phyloP scores from a whole-genome alignment of 106 monocot species.

The Posidonia australis region DNA sequence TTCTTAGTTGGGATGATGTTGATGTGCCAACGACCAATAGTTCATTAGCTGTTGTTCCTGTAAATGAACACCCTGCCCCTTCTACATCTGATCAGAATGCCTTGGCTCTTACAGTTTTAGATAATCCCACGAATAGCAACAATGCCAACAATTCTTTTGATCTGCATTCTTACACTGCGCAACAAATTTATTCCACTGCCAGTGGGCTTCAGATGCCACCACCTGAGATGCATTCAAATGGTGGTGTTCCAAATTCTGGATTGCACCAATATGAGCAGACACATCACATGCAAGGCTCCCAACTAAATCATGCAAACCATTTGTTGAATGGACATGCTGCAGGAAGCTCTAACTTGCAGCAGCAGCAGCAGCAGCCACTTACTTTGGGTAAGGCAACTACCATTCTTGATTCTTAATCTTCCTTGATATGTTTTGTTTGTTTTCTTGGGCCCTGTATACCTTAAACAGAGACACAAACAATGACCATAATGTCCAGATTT shows the following conservation, averaged over 20 bases:
- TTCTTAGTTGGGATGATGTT: constrained; percentile 20
- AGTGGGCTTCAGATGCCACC: constrained; percentile 17
- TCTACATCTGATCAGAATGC: constrained; percentile 52
- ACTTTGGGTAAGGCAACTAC: background rate
- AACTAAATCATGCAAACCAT: constrained; percentile 24
- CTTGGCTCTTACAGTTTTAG: constrained; percentile 75
- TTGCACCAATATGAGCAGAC: constrained; percentile 23
- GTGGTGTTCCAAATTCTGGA: constrained; percentile 10
- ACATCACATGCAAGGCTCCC: constrained; percentile 18
- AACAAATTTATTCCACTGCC: constrained; percentile 16
- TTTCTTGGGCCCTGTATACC: background rate
- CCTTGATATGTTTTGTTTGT: background rate
- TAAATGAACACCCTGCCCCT: constrained; percentile 29
- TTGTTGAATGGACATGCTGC: constrained; percentile 43
- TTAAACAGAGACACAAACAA: no score
- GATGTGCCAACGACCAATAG: constrained; percentile 28
- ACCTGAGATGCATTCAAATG: constrained; percentile 34
- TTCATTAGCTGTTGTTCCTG: constrained; percentile 55
- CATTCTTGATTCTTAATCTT: background rate
- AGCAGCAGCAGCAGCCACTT: constrained; percentile 16
- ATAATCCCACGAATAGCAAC: constrained; percentile 28
- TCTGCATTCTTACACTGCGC: constrained; percentile 14
- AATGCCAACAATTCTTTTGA: constrained; percentile 15
- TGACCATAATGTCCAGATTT: no score
- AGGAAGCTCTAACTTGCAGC: constrained; percentile 24